Conservation (phyloP, 331 rosid species). For the Phaseolus coccineus region DNA sequence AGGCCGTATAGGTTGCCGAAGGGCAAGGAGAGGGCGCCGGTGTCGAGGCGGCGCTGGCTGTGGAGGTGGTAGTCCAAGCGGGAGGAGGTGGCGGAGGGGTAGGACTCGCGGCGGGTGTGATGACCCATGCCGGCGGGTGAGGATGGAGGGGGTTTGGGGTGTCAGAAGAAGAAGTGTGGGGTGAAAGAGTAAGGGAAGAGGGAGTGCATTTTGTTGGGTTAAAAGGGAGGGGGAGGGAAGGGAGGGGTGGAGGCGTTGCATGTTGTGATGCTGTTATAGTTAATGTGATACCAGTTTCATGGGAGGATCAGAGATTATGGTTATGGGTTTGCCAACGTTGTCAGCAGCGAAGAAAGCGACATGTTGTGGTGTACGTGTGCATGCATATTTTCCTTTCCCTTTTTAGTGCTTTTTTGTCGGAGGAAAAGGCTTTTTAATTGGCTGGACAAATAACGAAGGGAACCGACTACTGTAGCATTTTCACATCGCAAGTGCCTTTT, state of each 20-base stretch:
- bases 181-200: conserved; percentile 38
- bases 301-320: not conserved
- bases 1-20: conserved; percentile 62
- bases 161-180: conserved; percentile 1
- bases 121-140: conserved; percentile 66
- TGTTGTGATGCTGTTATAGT: not conserved
- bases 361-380: not conserved
- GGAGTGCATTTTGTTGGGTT: conserved; percentile 28
- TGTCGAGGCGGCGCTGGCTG: conserved; percentile 33
- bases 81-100: conserved; percentile 41
- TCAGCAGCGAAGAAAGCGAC: not conserved
- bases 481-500: not conserved
- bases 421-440: not conserved
- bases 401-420: conserved; percentile 5
- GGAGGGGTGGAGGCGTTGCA: not conserved
- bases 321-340: not conserved
- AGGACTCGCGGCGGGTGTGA: conserved; percentile 83
- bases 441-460: too few species aligned
- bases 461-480: too few species aligned
- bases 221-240: not conserved
- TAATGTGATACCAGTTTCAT: not conserved
- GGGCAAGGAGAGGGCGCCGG: conserved; percentile 63
- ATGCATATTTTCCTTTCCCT: not conserved
- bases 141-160: not conserved
- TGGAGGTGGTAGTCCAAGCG: conserved; percentile 3